phyloP scores from a whole-genome alignment of 2,329 filamentous ascomycete species.

The Alternaria sp. region DNA sequence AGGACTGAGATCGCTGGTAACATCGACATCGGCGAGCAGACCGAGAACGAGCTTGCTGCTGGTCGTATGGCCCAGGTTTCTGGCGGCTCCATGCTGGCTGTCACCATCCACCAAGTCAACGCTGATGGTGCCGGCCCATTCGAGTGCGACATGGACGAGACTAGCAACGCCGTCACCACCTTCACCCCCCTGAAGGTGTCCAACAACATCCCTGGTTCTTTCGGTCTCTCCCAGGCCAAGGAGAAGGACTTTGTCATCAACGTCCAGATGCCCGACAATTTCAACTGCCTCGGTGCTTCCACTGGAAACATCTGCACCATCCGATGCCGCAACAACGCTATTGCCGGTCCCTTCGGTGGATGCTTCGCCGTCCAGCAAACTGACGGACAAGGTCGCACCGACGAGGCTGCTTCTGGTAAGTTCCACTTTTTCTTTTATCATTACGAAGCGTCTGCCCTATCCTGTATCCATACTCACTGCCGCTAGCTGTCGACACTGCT shows the following conservation, averaged over 20 bases:
- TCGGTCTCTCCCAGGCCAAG: slow-evolving; percentile 64
- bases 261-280: slow-evolving; percentile 62
- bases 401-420: slow-evolving; percentile 38
- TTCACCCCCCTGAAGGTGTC: slow-evolving; percentile 59
- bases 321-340: slow-evolving; percentile 65
- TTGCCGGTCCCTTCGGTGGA: slow-evolving; percentile 68
- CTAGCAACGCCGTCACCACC: slow-evolving; percentile 55
- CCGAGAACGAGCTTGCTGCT: slow-evolving; percentile 44
- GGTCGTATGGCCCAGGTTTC: slow-evolving; percentile 38
- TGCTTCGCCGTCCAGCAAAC: slow-evolving; percentile 65
- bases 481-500: slow-evolving; percentile 53
- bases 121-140: slow-evolving; percentile 70
- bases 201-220: slow-evolving; percentile 65
- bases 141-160: slow-evolving; percentile 67
- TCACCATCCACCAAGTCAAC: slow-evolving; percentile 64
- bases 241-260: slow-evolving; percentile 64
- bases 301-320: slow-evolving; percentile 69
- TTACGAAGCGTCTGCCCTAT: slow-evolving; percentile 2
- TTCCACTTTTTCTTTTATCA: neutral
- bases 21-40: slow-evolving; percentile 49
- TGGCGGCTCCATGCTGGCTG: slow-evolving; percentile 33
- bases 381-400: slow-evolving; percentile 47
- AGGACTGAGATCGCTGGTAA: slow-evolving; percentile 46
- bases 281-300: slow-evolving; percentile 59
- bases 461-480: slow-evolving; percentile 28